Evolutionary conservation across 2,329 filamentous ascomycete genomes (phyloP).

Genomic region (Phialemonium atrogriseum): DNA sequence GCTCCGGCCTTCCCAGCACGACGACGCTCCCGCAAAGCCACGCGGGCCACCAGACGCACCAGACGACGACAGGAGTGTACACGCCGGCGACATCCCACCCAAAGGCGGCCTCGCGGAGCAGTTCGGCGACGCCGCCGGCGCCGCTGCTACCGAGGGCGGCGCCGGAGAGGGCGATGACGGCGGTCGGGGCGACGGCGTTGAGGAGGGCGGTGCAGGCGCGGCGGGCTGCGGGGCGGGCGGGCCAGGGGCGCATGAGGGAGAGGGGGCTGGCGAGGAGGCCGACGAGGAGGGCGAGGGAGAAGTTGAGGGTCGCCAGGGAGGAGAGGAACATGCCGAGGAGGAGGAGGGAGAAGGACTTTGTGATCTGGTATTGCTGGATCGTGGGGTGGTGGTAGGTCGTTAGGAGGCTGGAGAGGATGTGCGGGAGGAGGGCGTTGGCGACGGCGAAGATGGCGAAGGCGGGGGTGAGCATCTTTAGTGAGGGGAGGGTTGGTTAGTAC

Average conservation of each 20-base stretch:
- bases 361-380: constrained; percentile 64
- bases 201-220: constrained; percentile 42
- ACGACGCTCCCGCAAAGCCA: constrained; percentile 63
- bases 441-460: constrained; percentile 51
- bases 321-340: constrained; percentile 87
- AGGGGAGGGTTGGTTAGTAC: background rate
- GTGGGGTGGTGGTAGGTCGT: constrained; percentile 44
- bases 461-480: constrained; percentile 45
- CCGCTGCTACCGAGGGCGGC: constrained; percentile 29
- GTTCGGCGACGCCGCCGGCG: constrained; percentile 48
- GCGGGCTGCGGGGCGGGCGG: constrained; percentile 26
- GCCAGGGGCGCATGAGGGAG: constrained; percentile 57
- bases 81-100: constrained; percentile 86
- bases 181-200: constrained; percentile 52
- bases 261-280: constrained; percentile 73
- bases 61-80: constrained; percentile 84
- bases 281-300: constrained; percentile 79
- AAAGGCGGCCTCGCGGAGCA: constrained; percentile 68
- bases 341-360: constrained; percentile 88
- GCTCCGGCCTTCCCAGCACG: constrained; percentile 33
- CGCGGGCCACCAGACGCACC: constrained; percentile 92
- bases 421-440: constrained; percentile 48
- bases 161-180: constrained; percentile 38
- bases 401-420: constrained; percentile 47
- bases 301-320: constrained; percentile 90